Evolutionary conservation across 352 stramenopile species (phyloP).

Genomic region (Globisporangium nodosum): DNA sequence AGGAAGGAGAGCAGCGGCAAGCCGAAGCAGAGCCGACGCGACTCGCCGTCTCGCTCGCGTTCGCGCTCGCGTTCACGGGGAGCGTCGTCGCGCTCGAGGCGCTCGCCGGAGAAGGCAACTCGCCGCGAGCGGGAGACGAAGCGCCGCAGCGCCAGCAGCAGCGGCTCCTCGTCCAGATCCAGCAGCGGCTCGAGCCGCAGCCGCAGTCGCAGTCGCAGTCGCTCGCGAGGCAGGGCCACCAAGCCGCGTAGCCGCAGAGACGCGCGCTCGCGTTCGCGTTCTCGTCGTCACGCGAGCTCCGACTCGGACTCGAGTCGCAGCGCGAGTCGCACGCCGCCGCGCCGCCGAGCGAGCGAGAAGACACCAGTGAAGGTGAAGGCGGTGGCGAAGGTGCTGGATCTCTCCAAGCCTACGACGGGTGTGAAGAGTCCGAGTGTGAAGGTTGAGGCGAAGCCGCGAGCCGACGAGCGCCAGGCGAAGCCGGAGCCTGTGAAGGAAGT

Average conservation of each 20-base stretch:
- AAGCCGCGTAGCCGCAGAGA: slow-evolving; percentile 1
- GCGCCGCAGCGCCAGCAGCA: slow-evolving; percentile 10
- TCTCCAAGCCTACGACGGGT: slow-evolving; percentile 9
- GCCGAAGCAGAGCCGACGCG: slow-evolving; percentile 1
- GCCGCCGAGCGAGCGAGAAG: not conserved
- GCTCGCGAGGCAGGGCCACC: slow-evolving; percentile 1
- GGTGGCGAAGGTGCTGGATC: slow-evolving; percentile 10
- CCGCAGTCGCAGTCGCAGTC: slow-evolving; percentile 15
- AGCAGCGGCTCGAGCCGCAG: slow-evolving; percentile 15
- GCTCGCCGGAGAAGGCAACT: not conserved
- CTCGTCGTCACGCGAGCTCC: slow-evolving; percentile 3
- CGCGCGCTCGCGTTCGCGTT: not conserved
- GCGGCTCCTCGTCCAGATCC: slow-evolving; percentile 19
- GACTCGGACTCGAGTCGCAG: slow-evolving; percentile 11
- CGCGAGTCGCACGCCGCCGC: slow-evolving; percentile 5
- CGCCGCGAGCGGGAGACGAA: slow-evolving; percentile 1
- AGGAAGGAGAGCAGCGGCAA: slow-evolving; percentile 7
- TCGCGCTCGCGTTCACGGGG: slow-evolving; percentile 7
- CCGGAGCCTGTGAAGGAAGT: not conserved
- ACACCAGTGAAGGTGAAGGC: not conserved
- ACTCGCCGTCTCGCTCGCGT: not conserved
- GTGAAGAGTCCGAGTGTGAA: slow-evolving; percentile 2
- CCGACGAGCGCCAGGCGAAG: slow-evolving; percentile 3
- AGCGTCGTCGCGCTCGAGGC: not conserved
- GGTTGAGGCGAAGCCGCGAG: slow-evolving; percentile 3